These are phyloP conservation scores for Cordyceps javanica DNA, from an alignment of 2,329 filamentous ascomycete species.

Conservation along the genomic window DNA sequence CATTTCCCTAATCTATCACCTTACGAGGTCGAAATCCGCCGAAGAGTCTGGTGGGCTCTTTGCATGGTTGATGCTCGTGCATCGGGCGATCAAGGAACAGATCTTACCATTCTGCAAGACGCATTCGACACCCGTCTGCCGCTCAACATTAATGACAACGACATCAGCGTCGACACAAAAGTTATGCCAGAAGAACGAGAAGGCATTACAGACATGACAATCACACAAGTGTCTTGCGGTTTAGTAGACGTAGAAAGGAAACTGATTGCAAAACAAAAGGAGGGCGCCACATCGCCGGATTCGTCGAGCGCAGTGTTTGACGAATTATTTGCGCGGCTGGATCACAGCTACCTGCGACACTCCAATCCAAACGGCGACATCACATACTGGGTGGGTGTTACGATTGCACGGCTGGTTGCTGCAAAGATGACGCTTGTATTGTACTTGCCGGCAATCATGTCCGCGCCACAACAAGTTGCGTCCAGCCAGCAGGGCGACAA, in stretches of 20 bases:
- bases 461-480: constrained; percentile 29
- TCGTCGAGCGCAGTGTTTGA: constrained; percentile 39
- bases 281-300: constrained; percentile 26
- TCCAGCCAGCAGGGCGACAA: constrained; percentile 34
- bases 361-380: constrained; percentile 25
- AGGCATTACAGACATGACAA: constrained; percentile 48
- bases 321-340: constrained; percentile 36
- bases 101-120: constrained; percentile 37
- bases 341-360: constrained; percentile 38
- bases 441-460: constrained; percentile 46
- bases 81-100: constrained; percentile 53
- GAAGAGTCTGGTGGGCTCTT: constrained; percentile 57
- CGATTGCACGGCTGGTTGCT: constrained; percentile 39
- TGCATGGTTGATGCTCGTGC: constrained; percentile 53
- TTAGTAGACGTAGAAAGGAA: constrained; percentile 30
- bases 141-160: constrained; percentile 51
- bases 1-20: constrained; percentile 45
- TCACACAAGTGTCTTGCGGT: constrained; percentile 32
- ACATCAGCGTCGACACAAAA: constrained; percentile 42
- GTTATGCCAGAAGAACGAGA: constrained; percentile 40
- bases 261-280: constrained; percentile 28
- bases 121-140: constrained; percentile 49
- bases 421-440: constrained; percentile 50
- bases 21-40: constrained; percentile 57
- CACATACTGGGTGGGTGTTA: constrained; percentile 32